Base-by-base conservation (phyloP, 176 grass and related monocot genomes). In the Oryza glumipatula region DNA sequence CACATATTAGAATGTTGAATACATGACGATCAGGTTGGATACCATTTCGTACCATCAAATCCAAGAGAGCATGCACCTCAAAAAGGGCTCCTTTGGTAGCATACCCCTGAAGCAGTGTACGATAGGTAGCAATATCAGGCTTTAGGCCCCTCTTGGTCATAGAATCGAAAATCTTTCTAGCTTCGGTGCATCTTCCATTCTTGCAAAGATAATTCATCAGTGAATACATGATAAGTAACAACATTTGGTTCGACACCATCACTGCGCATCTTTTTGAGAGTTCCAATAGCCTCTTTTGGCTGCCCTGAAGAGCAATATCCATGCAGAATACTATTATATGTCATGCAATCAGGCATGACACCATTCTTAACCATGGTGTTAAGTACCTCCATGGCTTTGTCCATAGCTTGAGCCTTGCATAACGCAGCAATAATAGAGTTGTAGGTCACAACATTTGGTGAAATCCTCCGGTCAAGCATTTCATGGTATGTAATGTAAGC, bases 131-230 rank as follows among this genome's bases (percentile, higher is more conserved):
- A 65, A 28, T 3, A 65, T 65, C 3, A 28, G 63, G n/a, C 11
- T 28, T 14, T 1, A 26, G 38, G 0, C 23, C 63, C 10, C 4
- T 65, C 4, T 28, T 65, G 39, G 45, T 9, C 72, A 82, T 68
- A n/a, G 41, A 45, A 88, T 79, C 38, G 32, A 15, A 81, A 71
- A 58, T 12, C 16, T 24, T 67, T 9, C 44, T 60, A 83, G 38
- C 73, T 79, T 88, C 11, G 32, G 4, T 61, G 61, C 16, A 74
- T 78, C 83, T 19, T 16, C 22, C 10, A 3, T 92, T 32, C 78
- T 78, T 88, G 43, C 81, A 88, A 3, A 85, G 51, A 47, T 39
- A 65, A 9, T 44, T 7, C 19, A 85, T 79, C 9, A 83, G 6
- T 1, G 39, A 74, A n/a, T n/a, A n/a, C n/a, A n/a, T n/a, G n/a